phyloP scores from a whole-genome alignment of 2,329 filamentous ascomycete species.

The Clarireedia hainanense region DNA sequence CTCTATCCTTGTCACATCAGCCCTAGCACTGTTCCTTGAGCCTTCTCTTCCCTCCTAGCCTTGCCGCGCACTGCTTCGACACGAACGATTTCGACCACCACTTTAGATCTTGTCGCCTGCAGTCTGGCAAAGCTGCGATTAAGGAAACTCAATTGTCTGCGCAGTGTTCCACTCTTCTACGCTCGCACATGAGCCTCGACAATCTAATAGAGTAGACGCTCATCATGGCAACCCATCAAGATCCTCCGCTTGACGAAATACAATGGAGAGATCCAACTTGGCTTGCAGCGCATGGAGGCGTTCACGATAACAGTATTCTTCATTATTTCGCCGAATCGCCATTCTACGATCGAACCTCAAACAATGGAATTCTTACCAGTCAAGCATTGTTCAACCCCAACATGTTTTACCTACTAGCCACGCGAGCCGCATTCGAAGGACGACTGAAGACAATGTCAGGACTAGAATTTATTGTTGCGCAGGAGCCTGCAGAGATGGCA shows the following conservation, averaged over 20 bases:
- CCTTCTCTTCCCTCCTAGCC: no score
- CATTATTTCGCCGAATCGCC: constrained; percentile 62
- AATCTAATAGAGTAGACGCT: no score
- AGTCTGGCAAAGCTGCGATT: no score
- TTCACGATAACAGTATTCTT: constrained; percentile 54
- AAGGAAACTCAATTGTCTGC: no score
- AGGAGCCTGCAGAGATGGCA: constrained; percentile 55
- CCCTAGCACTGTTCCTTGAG: no score
- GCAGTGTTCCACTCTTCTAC: no score
- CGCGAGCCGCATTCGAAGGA: constrained; percentile 55
- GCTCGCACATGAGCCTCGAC: no score
- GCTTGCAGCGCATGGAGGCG: constrained; percentile 44
- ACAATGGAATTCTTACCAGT: constrained; percentile 55
- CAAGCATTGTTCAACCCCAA: constrained; percentile 55
- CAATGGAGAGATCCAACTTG: constrained; percentile 52
- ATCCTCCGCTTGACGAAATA: constrained; percentile 56
- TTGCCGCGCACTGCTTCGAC: no score
- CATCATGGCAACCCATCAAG: constrained; percentile 25
- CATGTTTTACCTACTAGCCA: constrained; percentile 50
- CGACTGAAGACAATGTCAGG: constrained; percentile 57
- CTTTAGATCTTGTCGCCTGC: no score
- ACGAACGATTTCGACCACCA: no score
- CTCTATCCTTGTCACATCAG: no score
- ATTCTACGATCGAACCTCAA: constrained; percentile 60
- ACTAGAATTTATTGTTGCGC: constrained; percentile 58